A percentile compares a stretch with the other conserved stretches of the same genome.
These are phyloP conservation scores for Pneumocystis oryctolagi DNA, from an alignment of 1,139 yeast genomes.

Conservation along the genomic window DNA sequence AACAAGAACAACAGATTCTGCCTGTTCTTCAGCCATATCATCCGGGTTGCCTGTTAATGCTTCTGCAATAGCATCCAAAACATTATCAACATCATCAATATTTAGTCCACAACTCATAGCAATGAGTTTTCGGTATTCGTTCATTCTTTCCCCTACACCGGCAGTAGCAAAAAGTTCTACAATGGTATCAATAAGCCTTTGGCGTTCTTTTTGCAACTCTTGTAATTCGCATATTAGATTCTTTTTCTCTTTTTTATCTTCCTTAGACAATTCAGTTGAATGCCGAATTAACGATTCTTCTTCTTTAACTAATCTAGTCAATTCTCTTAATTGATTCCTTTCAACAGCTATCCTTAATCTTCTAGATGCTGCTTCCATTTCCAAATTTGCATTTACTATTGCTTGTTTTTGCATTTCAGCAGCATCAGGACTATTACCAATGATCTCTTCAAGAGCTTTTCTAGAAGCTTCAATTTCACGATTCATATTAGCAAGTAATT, in stretches of 20 bases:
- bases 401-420: slow-evolving; percentile 19
- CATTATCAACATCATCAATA: slow-evolving; percentile 66
- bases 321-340: slow-evolving; percentile 40
- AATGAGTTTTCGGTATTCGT: slow-evolving; percentile 65
- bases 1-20: not conserved
- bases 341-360: slow-evolving; percentile 33
- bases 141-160: slow-evolving; percentile 44
- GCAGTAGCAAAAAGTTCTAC: slow-evolving; percentile 34
- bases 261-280: not conserved
- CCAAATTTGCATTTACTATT: slow-evolving; percentile 3
- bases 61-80: slow-evolving; percentile 26
- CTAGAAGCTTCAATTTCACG: slow-evolving; percentile 24
- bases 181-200: slow-evolving; percentile 31
- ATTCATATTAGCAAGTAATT: slow-evolving; percentile 28
- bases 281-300: slow-evolving; percentile 23
- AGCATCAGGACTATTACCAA: slow-evolving; percentile 12
- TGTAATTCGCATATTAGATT: slow-evolving; percentile 30
- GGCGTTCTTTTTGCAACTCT: slow-evolving; percentile 35
- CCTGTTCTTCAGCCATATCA: not conserved
- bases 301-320: slow-evolving; percentile 34
- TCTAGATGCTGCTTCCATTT: not conserved
- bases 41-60: not conserved
- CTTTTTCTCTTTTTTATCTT: slow-evolving; percentile 15
- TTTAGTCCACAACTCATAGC: slow-evolving; percentile 71
- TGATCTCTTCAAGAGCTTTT: slow-evolving; percentile 11